phyloP scores from a whole-genome alignment of 441 rosid genomes.

The Gossypium davidsonii region DNA sequence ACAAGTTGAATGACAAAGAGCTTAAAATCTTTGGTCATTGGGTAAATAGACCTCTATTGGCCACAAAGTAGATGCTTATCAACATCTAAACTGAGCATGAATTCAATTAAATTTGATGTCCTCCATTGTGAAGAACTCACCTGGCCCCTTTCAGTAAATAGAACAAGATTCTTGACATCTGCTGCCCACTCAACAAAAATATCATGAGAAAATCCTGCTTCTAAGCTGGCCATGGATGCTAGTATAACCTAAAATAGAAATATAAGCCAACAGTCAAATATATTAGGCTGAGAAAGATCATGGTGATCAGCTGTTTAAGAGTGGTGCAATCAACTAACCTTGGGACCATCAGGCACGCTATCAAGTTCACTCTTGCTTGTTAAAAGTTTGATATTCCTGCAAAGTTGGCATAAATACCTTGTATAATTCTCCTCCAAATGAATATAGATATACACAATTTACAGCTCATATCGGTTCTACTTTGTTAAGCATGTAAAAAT shows the following conservation, averaged over 20 bases:
- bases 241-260: slow-evolving; percentile 63
- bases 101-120: slow-evolving; percentile 7
- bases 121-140: slow-evolving; percentile 26
- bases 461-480: neutral
- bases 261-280: slow-evolving; percentile 16
- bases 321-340: slow-evolving; percentile 42
- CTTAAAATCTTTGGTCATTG: neutral
- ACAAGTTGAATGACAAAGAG: neutral
- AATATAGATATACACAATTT: neutral
- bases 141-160: slow-evolving; percentile 97
- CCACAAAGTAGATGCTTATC: neutral
- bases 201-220: slow-evolving; percentile 94
- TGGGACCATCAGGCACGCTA: slow-evolving; percentile 78
- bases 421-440: neutral
- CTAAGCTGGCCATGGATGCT: slow-evolving; percentile 95
- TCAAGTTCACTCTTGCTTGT: slow-evolving; percentile 87
- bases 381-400: slow-evolving; percentile 77
- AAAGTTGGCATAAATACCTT: slow-evolving; percentile 18
- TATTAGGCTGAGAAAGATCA: slow-evolving; percentile 1
- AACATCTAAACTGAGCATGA: neutral
- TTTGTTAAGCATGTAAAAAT: neutral
- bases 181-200: slow-evolving; percentile 92
- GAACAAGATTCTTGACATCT: slow-evolving; percentile 75
- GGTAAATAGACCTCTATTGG: neutral
- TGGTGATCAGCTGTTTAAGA: neutral